These are phyloP conservation scores for Colletotrichum aenigma DNA, from an alignment of 2,329 filamentous ascomycete species.

Conservation along the genomic window DNA sequence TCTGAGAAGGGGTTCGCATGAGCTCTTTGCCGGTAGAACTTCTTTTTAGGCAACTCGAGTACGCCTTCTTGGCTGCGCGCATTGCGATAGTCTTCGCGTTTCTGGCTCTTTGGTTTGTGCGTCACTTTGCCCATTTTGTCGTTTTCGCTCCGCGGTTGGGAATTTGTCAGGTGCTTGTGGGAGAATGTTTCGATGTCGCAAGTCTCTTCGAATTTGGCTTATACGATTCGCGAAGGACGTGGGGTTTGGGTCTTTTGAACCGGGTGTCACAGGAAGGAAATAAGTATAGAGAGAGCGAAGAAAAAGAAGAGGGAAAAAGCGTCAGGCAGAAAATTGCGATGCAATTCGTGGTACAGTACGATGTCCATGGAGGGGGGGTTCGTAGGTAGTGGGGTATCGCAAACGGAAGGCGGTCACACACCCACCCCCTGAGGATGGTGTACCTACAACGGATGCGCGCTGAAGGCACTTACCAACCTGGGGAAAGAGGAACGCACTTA, in stretches of 20 bases:
- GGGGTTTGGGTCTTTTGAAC: not conserved
- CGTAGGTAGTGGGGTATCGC: not conserved
- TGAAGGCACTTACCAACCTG: not conserved
- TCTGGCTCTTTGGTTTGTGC: conserved; percentile 61
- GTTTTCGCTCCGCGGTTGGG: not conserved
- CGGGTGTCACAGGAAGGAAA: not conserved
- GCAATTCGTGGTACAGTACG: not conserved
- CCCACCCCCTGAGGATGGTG: not conserved
- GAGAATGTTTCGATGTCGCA: not conserved
- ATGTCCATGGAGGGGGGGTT: conserved; percentile 5
- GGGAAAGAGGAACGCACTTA: not conserved
- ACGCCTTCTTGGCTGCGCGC: conserved; percentile 55
- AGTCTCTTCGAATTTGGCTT: not conserved
- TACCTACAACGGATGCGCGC: not conserved
- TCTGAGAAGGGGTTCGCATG: conserved; percentile 99
- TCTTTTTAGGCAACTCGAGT: conserved; percentile 83
- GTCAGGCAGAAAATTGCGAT: not conserved
- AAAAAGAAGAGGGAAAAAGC: not conserved
- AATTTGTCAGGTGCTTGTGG: not conserved
- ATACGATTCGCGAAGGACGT: not conserved
- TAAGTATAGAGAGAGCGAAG: not conserved
- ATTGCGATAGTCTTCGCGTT: conserved; percentile 69
- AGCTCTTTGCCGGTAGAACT: conserved; percentile 93
- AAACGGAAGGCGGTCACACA: conserved; percentile 16
- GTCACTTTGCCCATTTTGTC: conserved; percentile 41